Percentiles rank a stretch among this genome's conserved stretches.
Conservation (phyloP, 208 protist species). For the Trypanosomatidae sp. region DNA sequence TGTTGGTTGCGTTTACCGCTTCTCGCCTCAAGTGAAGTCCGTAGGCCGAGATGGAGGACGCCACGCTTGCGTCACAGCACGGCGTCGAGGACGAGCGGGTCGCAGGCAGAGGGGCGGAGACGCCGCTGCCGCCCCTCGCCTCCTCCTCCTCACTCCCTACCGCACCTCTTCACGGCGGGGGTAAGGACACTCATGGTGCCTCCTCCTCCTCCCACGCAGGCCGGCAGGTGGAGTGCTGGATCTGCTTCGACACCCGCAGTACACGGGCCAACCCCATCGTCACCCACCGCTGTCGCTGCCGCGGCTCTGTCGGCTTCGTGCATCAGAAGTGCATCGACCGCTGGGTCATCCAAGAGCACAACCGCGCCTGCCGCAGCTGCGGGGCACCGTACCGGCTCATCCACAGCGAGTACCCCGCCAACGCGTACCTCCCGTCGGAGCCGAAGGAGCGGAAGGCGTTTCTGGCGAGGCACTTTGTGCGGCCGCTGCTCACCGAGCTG, state of each 20-base stretch:
- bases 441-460: slow-evolving; percentile 15
- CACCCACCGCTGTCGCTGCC: slow-evolving; percentile 51
- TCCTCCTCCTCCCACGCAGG: too few relatives aligned
- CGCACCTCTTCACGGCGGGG: too few relatives aligned
- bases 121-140: too few relatives aligned
- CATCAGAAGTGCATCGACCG: slow-evolving; percentile 70
- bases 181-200: too few relatives aligned
- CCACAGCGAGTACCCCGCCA: slow-evolving; percentile 25
- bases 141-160: too few relatives aligned
- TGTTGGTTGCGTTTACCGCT: too few relatives aligned
- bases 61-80: too few relatives aligned
- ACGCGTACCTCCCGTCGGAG: slow-evolving; percentile 15
- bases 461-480: slow-evolving; percentile 11
- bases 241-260: slow-evolving; percentile 49
- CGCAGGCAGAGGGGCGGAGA: too few relatives aligned
- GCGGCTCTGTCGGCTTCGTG: slow-evolving; percentile 57
- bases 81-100: too few relatives aligned
- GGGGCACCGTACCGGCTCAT: slow-evolving; percentile 43
- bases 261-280: slow-evolving; percentile 50
- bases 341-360: slow-evolving; percentile 61
- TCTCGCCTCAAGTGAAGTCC: too few relatives aligned
- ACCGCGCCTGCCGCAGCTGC: slow-evolving; percentile 54
- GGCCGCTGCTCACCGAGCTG: slow-evolving; percentile 17
- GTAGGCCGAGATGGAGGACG: too few relatives aligned
- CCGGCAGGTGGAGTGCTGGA: too few relatives aligned